phyloP scores from a whole-genome alignment of 2,329 filamentous ascomycete species.

The Drechslerella stenobrocha region DNA sequence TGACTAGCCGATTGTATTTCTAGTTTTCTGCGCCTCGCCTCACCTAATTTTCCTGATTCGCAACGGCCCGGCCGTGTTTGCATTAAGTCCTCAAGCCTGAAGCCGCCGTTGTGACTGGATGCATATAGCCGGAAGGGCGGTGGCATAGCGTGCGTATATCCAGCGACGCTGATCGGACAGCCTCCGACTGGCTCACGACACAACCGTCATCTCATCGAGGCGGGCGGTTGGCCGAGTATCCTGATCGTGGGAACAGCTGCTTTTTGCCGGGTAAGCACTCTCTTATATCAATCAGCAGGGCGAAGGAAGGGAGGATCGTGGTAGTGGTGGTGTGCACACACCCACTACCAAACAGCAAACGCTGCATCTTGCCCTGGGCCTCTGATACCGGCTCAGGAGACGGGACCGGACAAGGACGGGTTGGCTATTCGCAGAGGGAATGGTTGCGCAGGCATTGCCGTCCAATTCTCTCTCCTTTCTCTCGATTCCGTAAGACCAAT shows the following conservation, averaged over 20 bases:
- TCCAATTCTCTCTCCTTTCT: slow-evolving; percentile 6
- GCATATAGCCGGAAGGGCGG: background rate
- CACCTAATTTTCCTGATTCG: slow-evolving; percentile 25
- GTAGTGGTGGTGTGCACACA: slow-evolving; percentile 26
- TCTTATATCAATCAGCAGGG: slow-evolving; percentile 7
- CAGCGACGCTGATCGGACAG: slow-evolving; percentile 35
- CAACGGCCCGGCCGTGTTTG: slow-evolving; percentile 36
- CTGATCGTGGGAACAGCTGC: slow-evolving; percentile 12
- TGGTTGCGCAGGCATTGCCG: background rate
- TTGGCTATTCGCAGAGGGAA: slow-evolving; percentile 26
- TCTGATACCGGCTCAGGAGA: slow-evolving; percentile 12
- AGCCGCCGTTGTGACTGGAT: slow-evolving; percentile 3
- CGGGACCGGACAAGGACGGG: slow-evolving; percentile 22
- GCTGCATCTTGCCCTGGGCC: slow-evolving; percentile 2
- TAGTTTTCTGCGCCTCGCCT: slow-evolving; percentile 20
- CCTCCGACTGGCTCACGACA: slow-evolving; percentile 37
- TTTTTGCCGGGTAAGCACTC: slow-evolving; percentile 45
- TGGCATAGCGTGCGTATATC: slow-evolving; percentile 5
- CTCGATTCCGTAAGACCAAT: background rate
- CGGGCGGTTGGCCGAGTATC: slow-evolving; percentile 37
- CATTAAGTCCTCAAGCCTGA: slow-evolving; percentile 26
- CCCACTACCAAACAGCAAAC: slow-evolving; percentile 1
- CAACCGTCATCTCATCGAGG: slow-evolving; percentile 26
- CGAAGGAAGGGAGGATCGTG: background rate
- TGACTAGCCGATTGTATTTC: slow-evolving; percentile 35